Conservation (phyloP, 1,284 basidiomycete species). For the Amylostereum areolatum region DNA sequence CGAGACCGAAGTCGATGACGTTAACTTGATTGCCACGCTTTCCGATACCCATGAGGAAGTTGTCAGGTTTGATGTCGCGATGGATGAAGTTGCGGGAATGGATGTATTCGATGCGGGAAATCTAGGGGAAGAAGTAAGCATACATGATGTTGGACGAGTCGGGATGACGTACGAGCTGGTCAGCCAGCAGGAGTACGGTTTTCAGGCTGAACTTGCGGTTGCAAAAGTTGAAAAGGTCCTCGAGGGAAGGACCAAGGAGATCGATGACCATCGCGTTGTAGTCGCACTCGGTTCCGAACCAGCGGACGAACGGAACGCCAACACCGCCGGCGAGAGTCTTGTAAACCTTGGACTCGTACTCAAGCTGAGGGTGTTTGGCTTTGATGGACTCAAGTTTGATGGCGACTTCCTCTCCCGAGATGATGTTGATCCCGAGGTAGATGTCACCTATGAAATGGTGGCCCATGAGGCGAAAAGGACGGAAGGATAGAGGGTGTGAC, state of each 20-base stretch:
- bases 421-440: conserved; percentile 99
- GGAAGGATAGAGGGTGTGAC: conserved; percentile 23
- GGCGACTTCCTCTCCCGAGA: conserved; percentile 99
- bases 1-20: conserved; percentile 98
- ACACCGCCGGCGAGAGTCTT: conserved; percentile 98
- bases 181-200: conserved; percentile 94
- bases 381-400: conserved; percentile 99
- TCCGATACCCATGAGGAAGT: conserved; percentile 99
- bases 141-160: conserved; percentile 6
- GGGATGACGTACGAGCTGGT: conserved; percentile 75
- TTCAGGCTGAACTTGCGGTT: conserved; percentile 98
- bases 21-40: conserved; percentile 99
- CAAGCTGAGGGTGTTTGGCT: conserved; percentile 99
- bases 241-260: conserved; percentile 93
- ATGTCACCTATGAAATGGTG: conserved; percentile 77
- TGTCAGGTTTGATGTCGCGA: conserved; percentile 99
- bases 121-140: conserved; percentile 40
- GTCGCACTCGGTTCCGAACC: conserved; percentile 99
- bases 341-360: conserved; percentile 97
- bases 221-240: conserved; percentile 99
- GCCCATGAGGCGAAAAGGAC: conserved; percentile 3
- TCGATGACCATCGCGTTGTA: conserved; percentile 99
- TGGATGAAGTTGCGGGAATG: conserved; percentile 99
- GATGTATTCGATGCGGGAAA: conserved; percentile 98
- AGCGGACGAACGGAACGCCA: conserved; percentile 94